Evolutionary conservation across 2,329 filamentous ascomycete genomes (phyloP).

Genomic region (Pseudogymnoascus verrucosus): DNA sequence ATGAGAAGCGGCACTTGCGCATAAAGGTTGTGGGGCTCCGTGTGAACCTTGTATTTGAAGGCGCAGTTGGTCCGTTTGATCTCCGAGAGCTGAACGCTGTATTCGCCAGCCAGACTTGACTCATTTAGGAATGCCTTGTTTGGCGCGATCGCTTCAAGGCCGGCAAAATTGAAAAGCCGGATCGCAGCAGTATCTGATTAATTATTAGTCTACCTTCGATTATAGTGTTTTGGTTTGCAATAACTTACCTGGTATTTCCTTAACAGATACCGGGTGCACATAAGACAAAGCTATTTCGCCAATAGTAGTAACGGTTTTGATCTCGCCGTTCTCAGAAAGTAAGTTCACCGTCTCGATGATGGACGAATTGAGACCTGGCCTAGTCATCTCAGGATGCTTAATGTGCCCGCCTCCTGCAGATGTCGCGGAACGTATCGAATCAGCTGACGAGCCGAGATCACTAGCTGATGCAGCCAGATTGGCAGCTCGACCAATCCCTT

Average conservation of each 20-base stretch:
- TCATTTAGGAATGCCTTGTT: slow-evolving; percentile 87
- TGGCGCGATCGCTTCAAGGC: slow-evolving; percentile 85
- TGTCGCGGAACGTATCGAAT: slow-evolving; percentile 78
- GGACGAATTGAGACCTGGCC: slow-evolving; percentile 76
- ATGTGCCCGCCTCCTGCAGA: slow-evolving; percentile 59
- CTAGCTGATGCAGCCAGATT: slow-evolving; percentile 11
- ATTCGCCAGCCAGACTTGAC: slow-evolving; percentile 56
- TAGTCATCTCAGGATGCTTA: slow-evolving; percentile 73
- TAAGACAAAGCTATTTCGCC: slow-evolving; percentile 87
- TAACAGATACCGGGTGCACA: slow-evolving; percentile 10
- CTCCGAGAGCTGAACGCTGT: slow-evolving; percentile 64
- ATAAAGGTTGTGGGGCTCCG: slow-evolving; percentile 49
- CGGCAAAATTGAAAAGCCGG: slow-evolving; percentile 77
- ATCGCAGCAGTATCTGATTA: slow-evolving; percentile 55
- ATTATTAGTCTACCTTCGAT: slow-evolving; percentile 16
- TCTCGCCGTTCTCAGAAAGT: slow-evolving; percentile 64
- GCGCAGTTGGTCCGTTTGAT: slow-evolving; percentile 67
- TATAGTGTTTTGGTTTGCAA: slow-evolving; percentile 13
- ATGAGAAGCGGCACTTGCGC: slow-evolving; percentile 54
- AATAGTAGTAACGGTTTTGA: slow-evolving; percentile 65
- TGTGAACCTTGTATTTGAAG: slow-evolving; percentile 86
- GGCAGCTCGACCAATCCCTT: background rate
- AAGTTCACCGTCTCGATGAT: slow-evolving; percentile 88
- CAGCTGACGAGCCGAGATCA: slow-evolving; percentile 17
- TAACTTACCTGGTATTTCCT: slow-evolving; percentile 38